A percentile compares a stretch with the other conserved stretches of the same genome.
These are phyloP conservation scores for Moesziomyces globuligerus DNA, from an alignment of 1,284 basidiomycete genomes.

Conservation along the genomic window DNA sequence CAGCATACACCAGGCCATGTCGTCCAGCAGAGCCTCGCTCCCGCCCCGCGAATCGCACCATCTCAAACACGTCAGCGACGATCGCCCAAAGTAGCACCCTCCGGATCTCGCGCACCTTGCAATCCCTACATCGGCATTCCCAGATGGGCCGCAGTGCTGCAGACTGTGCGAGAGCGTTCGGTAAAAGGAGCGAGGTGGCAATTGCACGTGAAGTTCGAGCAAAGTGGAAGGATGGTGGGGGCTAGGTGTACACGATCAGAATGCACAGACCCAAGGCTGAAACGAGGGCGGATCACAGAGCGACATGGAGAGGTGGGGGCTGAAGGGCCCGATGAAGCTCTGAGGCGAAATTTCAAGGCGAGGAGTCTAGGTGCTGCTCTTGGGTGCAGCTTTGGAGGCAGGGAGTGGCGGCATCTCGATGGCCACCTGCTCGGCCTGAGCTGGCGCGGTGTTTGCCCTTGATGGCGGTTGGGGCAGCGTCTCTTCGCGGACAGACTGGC, in stretches of 20 bases:
- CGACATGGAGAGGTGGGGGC: neutral
- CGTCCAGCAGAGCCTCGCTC: slow-evolving; percentile 15
- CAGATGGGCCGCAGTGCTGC: neutral
- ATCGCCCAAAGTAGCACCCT: slow-evolving; percentile 1
- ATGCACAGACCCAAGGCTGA: too few relatives aligned
- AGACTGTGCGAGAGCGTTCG: too few relatives aligned
- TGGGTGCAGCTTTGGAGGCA: neutral
- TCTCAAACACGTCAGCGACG: slow-evolving; percentile 23
- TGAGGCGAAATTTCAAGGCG: too few relatives aligned
- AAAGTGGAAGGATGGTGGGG: too few relatives aligned
- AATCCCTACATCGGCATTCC: neutral
- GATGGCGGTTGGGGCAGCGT: slow-evolving; percentile 5
- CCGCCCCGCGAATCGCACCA: slow-evolving; percentile 27
- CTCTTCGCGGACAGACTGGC: slow-evolving; percentile 8
- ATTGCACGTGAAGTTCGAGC: too few relatives aligned
- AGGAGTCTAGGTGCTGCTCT: neutral
- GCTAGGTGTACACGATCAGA: too few relatives aligned
- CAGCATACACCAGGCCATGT: slow-evolving; percentile 11
- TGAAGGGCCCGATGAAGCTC: too few relatives aligned
- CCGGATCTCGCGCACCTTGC: neutral
- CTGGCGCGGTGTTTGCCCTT: slow-evolving; percentile 7
- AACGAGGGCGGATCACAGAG: neutral
- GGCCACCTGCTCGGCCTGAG: slow-evolving; percentile 18
- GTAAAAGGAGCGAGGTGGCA: too few relatives aligned
- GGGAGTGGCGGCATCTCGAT: slow-evolving; percentile 19